Evolutionary conservation across 164 flowering plant genomes (phyloP).

Genomic region (Vitis cinerea): DNA sequence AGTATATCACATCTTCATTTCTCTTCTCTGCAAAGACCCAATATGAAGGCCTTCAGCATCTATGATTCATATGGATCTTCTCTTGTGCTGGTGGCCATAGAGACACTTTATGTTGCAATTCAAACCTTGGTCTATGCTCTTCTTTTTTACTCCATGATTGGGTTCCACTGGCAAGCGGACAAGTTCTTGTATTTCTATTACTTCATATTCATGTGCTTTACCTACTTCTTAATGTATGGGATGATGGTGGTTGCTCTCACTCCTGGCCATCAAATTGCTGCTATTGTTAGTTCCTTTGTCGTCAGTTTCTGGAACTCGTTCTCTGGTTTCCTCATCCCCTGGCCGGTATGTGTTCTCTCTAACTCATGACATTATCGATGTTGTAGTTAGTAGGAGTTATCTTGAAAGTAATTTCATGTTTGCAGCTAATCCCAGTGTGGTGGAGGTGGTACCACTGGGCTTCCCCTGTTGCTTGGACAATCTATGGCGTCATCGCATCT

Average conservation of each 20-base stretch:
- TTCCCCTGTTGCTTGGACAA: no score
- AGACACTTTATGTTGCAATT: constrained; percentile 22
- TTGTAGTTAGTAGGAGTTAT: no score
- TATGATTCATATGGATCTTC: no score
- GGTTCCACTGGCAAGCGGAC: constrained; percentile 35
- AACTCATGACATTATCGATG: not conserved
- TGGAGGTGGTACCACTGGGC: no score
- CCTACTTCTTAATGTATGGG: constrained; percentile 42
- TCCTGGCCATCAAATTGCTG: constrained; percentile 25
- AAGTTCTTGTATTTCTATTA: constrained; percentile 48
- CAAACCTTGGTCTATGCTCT: no score
- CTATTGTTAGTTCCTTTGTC: no score
- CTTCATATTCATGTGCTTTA: constrained; percentile 46
- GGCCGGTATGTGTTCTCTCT: constrained; percentile 23
- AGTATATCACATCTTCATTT: no score
- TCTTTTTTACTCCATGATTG: not conserved
- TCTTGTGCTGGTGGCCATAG: constrained; percentile 44
- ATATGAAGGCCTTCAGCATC: no score
- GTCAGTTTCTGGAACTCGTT: no score
- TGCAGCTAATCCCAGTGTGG: constrained; percentile 8
- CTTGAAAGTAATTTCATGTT: no score
- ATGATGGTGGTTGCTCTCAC: constrained; percentile 57
- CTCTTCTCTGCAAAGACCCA: no score
- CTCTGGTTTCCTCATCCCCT: constrained; percentile 12
- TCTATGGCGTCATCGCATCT: constrained; percentile 17